Evolutionary conservation across 2,329 filamentous ascomycete species (phyloP).

Genomic region (Fusarium tjaetaba): DNA sequence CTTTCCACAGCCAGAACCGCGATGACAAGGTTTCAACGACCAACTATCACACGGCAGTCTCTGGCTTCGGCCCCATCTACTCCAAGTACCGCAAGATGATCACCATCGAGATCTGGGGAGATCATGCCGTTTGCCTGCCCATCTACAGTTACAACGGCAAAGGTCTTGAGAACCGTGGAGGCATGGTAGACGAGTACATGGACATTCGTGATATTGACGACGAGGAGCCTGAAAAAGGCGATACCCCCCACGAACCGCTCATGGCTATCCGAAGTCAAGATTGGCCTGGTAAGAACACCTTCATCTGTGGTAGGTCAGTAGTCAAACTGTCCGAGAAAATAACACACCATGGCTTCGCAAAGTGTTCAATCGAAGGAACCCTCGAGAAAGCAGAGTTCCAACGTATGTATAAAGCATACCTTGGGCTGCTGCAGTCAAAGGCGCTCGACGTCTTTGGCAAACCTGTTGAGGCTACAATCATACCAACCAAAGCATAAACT

Average conservation of each 20-base stretch:
- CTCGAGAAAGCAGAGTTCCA: not conserved
- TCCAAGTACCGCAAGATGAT: slow-evolving; percentile 42
- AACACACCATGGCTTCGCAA: not conserved
- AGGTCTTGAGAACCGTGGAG: slow-evolving; percentile 19
- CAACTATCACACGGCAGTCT: slow-evolving; percentile 14
- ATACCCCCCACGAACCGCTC: slow-evolving; percentile 1
- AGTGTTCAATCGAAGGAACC: slow-evolving; percentile 35
- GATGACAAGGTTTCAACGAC: not conserved
- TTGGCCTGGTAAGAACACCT: slow-evolving; percentile 10
- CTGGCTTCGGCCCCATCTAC: slow-evolving; percentile 26
- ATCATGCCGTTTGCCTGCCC: slow-evolving; percentile 32
- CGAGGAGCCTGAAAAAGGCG: not conserved
- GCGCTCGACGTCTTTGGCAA: slow-evolving; percentile 7
- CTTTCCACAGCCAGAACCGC: slow-evolving; percentile 25
- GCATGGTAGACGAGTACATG: slow-evolving; percentile 28
- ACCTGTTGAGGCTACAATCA: not conserved
- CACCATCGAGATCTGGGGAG: slow-evolving; percentile 28
- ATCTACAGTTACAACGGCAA: slow-evolving; percentile 34
- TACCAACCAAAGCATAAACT: not conserved
- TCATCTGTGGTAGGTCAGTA: slow-evolving; percentile 19
- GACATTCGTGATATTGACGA: slow-evolving; percentile 28
- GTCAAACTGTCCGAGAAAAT: slow-evolving; percentile 36
- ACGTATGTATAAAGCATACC: slow-evolving; percentile 2
- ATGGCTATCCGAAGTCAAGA: not conserved
- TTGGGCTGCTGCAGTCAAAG: not conserved